A percentile compares a stretch with the other conserved stretches of the same genome.
Evolutionary conservation across 192 early-diverging fungal genomes (phyloP).

Genomic region (Podila minutissima): DNA sequence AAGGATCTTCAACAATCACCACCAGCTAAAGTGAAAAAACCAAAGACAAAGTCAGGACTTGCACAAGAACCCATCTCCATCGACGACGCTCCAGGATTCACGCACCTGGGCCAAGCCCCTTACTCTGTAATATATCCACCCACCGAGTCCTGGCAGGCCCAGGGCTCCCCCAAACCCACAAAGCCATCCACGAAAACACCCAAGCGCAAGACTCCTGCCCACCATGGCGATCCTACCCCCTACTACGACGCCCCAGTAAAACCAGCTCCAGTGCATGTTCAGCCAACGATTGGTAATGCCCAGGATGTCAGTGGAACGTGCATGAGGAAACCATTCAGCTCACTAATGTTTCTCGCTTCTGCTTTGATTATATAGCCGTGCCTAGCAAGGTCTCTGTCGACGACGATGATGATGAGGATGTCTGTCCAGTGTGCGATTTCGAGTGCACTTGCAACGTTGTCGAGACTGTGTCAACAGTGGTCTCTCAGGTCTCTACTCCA

Average conservation of each 20-base stretch:
- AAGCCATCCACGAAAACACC: constrained; percentile 10
- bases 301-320: too few relatives aligned
- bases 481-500: background rate
- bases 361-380: background rate
- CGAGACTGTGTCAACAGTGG: background rate
- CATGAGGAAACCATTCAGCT: background rate
- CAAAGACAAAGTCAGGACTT: background rate
- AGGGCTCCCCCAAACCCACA: constrained; percentile 1
- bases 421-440: constrained; percentile 64
- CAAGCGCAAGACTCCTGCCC: background rate
- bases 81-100: too few relatives aligned
- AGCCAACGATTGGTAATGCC: too few relatives aligned
- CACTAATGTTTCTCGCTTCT: background rate
- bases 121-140: background rate
- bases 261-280: too few relatives aligned
- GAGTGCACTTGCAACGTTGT: constrained; percentile 59
- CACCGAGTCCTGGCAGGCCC: background rate
- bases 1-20: background rate
- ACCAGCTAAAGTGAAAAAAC: constrained; percentile 4
- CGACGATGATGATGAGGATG: constrained; percentile 61
- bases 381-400: constrained; percentile 4
- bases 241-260: background rate
- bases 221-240: background rate
- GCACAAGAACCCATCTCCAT: background rate
- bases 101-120: too few relatives aligned